phyloP scores from a whole-genome alignment of 345 rosid genomes.

The Populus davidiana region DNA sequence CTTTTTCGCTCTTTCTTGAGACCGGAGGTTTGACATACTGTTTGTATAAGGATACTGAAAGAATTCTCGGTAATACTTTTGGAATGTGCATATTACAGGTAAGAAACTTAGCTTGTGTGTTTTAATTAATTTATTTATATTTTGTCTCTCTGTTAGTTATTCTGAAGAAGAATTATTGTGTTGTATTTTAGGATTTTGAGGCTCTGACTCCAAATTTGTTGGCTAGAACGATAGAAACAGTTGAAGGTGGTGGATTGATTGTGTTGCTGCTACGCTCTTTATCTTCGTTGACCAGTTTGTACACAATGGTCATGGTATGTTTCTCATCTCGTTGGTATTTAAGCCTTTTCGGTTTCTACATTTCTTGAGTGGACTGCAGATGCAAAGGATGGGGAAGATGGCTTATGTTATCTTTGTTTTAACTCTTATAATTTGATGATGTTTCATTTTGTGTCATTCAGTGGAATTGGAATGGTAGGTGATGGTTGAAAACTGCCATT shows the following conservation, averaged over 20 bases:
- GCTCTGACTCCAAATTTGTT: conserved; percentile 93
- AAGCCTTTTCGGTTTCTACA: background rate
- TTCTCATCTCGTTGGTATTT: background rate
- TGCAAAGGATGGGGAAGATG: background rate
- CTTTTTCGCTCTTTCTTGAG: conserved; percentile 85
- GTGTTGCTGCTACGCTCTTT: conserved; percentile 78
- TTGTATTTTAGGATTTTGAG: conserved; percentile 73
- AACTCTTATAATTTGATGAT: background rate
- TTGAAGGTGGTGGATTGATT: conserved; percentile 92
- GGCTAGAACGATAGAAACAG: conserved; percentile 96
- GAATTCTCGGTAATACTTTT: conserved; percentile 87
- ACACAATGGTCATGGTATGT: conserved; percentile 95
- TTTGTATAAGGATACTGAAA: conserved; percentile 83
- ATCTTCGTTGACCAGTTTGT: conserved; percentile 76
- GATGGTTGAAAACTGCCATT: background rate
- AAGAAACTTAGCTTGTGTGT: background rate
- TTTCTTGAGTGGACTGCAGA: background rate
- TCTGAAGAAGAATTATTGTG: conserved; percentile 8
- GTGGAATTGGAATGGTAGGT: background rate
- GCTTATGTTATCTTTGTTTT: background rate
- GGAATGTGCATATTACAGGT: conserved; percentile 99
- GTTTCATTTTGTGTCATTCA: too few species aligned
- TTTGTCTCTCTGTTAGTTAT: background rate
- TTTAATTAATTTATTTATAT: background rate
- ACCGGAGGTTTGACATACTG: conserved; percentile 84